These are phyloP conservation scores for Buxus sempervirens DNA, from an alignment of 164 flowering plant species.

Conservation along the genomic window DNA sequence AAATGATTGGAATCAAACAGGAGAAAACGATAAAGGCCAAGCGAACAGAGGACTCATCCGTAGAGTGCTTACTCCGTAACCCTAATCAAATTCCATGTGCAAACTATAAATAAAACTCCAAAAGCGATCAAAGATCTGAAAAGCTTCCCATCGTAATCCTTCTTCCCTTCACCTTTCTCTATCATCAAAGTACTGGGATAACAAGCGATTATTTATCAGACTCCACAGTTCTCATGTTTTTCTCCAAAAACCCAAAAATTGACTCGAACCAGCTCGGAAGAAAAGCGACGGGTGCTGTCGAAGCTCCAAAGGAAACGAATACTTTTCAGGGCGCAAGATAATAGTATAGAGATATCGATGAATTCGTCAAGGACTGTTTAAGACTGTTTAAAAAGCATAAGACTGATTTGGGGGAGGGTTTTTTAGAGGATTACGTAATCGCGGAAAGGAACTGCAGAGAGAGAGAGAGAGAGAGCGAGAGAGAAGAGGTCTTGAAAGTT, in stretches of 20 bases:
- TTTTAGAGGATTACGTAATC: too few relatives aligned
- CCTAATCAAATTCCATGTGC: constrained; percentile 14
- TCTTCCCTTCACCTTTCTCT: constrained; percentile 4
- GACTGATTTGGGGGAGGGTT: not conserved
- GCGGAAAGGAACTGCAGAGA: constrained; percentile 3
- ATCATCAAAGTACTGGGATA: constrained; percentile 12
- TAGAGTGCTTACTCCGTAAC: constrained; percentile 10
- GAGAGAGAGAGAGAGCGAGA: constrained; percentile 12
- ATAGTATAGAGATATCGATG: not conserved
- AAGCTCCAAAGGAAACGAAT: constrained; percentile 1
- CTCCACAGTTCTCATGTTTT: too few relatives aligned
- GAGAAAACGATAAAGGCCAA: constrained; percentile 3
- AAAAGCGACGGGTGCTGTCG: not conserved
- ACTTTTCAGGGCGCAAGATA: not conserved
- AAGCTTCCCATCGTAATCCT: not conserved
- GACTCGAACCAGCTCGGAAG: not conserved
- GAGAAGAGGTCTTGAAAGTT: not conserved
- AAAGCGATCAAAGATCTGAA: constrained; percentile 11
- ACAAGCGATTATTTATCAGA: too few relatives aligned
- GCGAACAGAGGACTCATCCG: constrained; percentile 5
- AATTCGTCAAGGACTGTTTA: not conserved
- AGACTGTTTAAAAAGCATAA: too few relatives aligned
- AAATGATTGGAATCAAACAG: not conserved
- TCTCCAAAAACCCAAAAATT: constrained; percentile 2
- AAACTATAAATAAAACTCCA: not conserved